phyloP scores from a whole-genome alignment of 345 rosid genomes.

The Brassica cretica region DNA sequence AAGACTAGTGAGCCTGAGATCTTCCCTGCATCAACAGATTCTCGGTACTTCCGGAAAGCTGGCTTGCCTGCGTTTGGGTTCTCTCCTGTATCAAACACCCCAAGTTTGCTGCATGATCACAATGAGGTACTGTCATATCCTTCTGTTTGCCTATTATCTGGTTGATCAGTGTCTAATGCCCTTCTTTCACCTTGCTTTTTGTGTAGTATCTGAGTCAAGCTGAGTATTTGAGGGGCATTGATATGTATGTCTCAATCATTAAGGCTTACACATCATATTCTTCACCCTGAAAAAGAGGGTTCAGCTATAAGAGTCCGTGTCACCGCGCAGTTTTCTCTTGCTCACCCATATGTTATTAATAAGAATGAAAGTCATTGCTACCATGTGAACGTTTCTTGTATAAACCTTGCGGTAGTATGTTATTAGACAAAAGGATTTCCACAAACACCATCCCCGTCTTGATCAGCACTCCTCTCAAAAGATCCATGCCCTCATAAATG shows the following conservation, averaged over 20 bases:
- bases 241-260: slow-evolving; percentile 64
- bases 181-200: slow-evolving; percentile 66
- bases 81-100: slow-evolving; percentile 50
- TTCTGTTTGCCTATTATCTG: not conserved
- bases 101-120: slow-evolving; percentile 78
- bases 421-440: not conserved
- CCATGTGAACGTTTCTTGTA: not conserved
- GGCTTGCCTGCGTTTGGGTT: slow-evolving; percentile 69
- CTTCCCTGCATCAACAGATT: slow-evolving; percentile 81
- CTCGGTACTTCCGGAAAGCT: slow-evolving; percentile 58
- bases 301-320: slow-evolving; percentile 43
- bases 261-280: slow-evolving; percentile 52
- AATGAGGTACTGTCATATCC: slow-evolving; percentile 56
- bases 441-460: not conserved
- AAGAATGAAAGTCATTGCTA: not conserved
- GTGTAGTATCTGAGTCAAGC: slow-evolving; percentile 71
- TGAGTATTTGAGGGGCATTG: slow-evolving; percentile 71
- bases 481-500: not conserved
- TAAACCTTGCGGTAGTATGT: not conserved
- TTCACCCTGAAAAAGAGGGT: slow-evolving; percentile 13
- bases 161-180: slow-evolving; percentile 52
- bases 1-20: slow-evolving; percentile 64
- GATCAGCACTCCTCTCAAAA: not conserved
- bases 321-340: not conserved
- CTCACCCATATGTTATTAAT: not conserved